phyloP scores from a whole-genome alignment of 495 filamentous ascomycete species.

The Xylaria bambusicola region DNA sequence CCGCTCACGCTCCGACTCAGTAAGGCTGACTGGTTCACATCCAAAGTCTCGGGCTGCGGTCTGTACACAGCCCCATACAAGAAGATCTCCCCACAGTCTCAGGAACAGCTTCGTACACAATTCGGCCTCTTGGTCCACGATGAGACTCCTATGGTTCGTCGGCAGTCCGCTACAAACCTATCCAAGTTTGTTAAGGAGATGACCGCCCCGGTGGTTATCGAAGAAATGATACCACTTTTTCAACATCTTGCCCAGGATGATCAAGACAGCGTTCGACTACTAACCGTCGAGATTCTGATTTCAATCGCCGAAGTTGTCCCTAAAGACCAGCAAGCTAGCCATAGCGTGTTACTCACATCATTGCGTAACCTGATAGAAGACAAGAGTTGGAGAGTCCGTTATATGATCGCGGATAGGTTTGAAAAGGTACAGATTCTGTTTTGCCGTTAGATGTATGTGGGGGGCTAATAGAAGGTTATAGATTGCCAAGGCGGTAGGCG shows the following conservation, averaged over 20 bases:
- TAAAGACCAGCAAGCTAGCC: slow-evolving; percentile 95
- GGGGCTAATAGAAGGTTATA: slow-evolving; percentile 40
- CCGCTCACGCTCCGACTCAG: slow-evolving; percentile 91
- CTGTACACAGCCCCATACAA: slow-evolving; percentile 91
- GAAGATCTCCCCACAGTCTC: slow-evolving; percentile 78
- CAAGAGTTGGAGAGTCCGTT: slow-evolving; percentile 98
- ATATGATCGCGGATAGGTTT: slow-evolving; percentile 98
- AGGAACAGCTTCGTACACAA: slow-evolving; percentile 85
- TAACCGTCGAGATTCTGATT: slow-evolving; percentile 96
- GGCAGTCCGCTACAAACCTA: slow-evolving; percentile 93
- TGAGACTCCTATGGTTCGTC: slow-evolving; percentile 97
- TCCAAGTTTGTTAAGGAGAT: slow-evolving; percentile 98
- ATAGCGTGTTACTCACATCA: slow-evolving; percentile 87
- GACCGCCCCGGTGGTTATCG: slow-evolving; percentile 84
- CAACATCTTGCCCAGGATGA: slow-evolving; percentile 94
- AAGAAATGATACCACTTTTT: slow-evolving; percentile 98
- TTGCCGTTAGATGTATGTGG: not conserved
- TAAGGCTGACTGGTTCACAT: slow-evolving; percentile 99
- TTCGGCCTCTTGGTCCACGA: slow-evolving; percentile 93
- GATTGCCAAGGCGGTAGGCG: slow-evolving; percentile 97
- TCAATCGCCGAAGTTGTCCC: slow-evolving; percentile 95
- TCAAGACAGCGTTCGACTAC: slow-evolving; percentile 92
- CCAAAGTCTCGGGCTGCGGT: slow-evolving; percentile 95
- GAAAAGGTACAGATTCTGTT: slow-evolving; percentile 70
- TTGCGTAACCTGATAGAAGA: slow-evolving; percentile 93